Conservation (phyloP, 208 protist genomes). For the Balamuthia mandrillaris region DNA sequence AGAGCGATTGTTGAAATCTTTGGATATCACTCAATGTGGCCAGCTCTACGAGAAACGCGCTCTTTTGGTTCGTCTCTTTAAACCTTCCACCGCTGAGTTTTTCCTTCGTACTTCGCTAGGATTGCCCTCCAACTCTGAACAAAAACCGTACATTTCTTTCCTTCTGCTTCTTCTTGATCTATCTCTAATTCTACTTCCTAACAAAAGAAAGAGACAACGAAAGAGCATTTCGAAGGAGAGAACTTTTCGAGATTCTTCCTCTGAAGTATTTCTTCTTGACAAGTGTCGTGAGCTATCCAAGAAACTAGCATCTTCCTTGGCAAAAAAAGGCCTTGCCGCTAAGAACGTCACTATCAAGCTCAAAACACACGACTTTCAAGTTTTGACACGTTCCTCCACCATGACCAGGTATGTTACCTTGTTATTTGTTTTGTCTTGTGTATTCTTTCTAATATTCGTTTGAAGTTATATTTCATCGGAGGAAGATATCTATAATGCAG, state of each 20-base stretch:
- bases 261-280: background rate
- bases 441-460: too few species aligned
- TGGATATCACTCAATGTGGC: background rate
- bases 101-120: conserved; percentile 27
- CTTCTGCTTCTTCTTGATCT: background rate
- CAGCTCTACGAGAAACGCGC: background rate
- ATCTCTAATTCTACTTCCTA: background rate
- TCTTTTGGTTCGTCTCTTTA: conserved; percentile 9
- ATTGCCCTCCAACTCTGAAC: background rate
- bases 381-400: conserved; percentile 1
- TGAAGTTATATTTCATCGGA: background rate
- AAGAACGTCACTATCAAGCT: conserved; percentile 1
- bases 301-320: background rate
- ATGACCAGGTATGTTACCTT: background rate
- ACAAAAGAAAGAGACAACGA: background rate
- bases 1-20: conserved; percentile 8
- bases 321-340: background rate
- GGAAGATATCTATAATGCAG: background rate
- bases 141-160: background rate
- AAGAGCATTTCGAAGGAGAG: conserved; percentile 31
- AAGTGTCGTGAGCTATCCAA: background rate
- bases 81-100: conserved; percentile 16
- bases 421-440: background rate
- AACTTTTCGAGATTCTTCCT: background rate
- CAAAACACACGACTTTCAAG: conserved; percentile 9